Conservation (phyloP, 768 basidiomycete species). For the Leccinum sublutescens region DNA sequence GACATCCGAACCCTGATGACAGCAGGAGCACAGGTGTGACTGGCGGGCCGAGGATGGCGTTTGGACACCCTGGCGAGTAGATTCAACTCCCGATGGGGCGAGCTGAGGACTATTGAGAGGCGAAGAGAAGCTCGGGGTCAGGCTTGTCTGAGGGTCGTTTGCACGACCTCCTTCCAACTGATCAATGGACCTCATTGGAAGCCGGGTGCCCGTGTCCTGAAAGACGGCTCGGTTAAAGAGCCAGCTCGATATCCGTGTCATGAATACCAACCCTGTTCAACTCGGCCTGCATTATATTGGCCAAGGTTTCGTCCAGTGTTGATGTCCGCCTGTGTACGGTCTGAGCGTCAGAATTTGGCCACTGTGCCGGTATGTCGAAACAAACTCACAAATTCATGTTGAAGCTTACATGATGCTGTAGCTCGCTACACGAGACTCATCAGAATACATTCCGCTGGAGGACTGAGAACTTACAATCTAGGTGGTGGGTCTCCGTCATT, state of each 20-base stretch:
- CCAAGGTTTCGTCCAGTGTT: neutral
- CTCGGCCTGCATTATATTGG: neutral
- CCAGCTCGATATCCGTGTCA: neutral
- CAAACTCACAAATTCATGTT: conserved; percentile 7
- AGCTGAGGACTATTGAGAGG: neutral
- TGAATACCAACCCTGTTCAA: neutral
- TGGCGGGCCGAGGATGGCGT: neutral
- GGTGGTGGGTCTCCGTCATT: fast-evolving
- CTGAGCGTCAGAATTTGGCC: neutral
- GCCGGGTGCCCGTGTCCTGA: neutral
- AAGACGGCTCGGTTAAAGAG: neutral
- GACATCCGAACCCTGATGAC: neutral
- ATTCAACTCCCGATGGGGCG: neutral
- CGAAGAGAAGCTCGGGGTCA: neutral
- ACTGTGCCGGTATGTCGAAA: neutral
- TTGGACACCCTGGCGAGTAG: neutral
- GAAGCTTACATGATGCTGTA: neutral
- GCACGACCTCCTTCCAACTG: neutral
- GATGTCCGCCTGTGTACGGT: conserved; percentile 2
- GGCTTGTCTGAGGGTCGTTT: neutral
- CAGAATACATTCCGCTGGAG: neutral
- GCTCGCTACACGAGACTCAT: neutral
- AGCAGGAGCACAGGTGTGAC: conserved; percentile 16
- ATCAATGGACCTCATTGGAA: neutral
- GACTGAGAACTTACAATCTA: neutral